These are phyloP conservation scores for Pseudocercospora musae DNA, from an alignment of 2,329 filamentous ascomycete species.

Conservation along the genomic window DNA sequence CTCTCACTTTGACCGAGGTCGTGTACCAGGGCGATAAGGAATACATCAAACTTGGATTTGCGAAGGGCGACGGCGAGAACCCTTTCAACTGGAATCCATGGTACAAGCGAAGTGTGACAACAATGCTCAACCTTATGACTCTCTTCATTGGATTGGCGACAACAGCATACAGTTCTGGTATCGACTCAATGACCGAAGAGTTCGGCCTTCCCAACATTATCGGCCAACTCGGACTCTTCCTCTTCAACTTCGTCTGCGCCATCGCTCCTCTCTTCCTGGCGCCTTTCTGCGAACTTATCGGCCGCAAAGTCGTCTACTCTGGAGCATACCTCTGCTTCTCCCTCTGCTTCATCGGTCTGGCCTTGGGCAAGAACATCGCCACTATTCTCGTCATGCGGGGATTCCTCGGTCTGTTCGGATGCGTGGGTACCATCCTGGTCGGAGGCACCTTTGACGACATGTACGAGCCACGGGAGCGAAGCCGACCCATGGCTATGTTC, in stretches of 20 bases:
- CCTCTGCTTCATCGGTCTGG: slow-evolving; percentile 49
- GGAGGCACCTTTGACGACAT: slow-evolving; percentile 52
- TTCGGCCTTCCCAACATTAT: slow-evolving; percentile 43
- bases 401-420: slow-evolving; percentile 50
- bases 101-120: slow-evolving; percentile 47
- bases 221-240: slow-evolving; percentile 50
- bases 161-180: slow-evolving; percentile 52
- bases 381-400: slow-evolving; percentile 49
- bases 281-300: slow-evolving; percentile 51
- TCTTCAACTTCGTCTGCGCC: slow-evolving; percentile 50
- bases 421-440: slow-evolving; percentile 50
- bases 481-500: slow-evolving; percentile 49
- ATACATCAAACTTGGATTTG: slow-evolving; percentile 48
- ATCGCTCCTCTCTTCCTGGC: slow-evolving; percentile 49
- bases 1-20: slow-evolving; percentile 46
- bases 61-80: slow-evolving; percentile 47
- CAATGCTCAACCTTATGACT: slow-evolving; percentile 52
- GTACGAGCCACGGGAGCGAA: slow-evolving; percentile 46
- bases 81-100: slow-evolving; percentile 50
- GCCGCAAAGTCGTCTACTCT: slow-evolving; percentile 47
- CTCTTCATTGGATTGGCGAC: slow-evolving; percentile 55
- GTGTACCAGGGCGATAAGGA: slow-evolving; percentile 45
- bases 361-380: slow-evolving; percentile 48
- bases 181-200: slow-evolving; percentile 46
- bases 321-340: slow-evolving; percentile 47